phyloP scores from a whole-genome alignment of 2,329 filamentous ascomycete genomes.

The Diaporthe ilicicola region DNA sequence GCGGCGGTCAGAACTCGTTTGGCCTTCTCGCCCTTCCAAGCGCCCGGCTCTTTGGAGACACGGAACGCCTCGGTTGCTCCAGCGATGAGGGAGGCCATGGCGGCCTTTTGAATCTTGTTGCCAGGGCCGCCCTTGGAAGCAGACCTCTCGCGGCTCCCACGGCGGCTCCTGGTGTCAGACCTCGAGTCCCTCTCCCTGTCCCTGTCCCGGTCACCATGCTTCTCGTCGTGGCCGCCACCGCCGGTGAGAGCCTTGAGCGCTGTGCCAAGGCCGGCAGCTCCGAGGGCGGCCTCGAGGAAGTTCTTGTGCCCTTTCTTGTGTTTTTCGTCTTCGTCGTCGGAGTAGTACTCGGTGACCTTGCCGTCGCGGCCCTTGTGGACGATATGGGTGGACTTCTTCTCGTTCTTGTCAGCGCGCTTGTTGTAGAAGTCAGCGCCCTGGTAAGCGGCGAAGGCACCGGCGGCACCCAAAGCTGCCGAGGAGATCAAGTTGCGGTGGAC shows the following conservation, averaged over 20 bases:
- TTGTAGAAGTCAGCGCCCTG: slow-evolving; percentile 70
- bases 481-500: slow-evolving; percentile 67
- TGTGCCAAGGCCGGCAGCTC: slow-evolving; percentile 68
- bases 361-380: slow-evolving; percentile 64
- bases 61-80: slow-evolving; percentile 93
- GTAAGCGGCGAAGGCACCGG: slow-evolving; percentile 70
- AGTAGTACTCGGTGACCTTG: slow-evolving; percentile 62
- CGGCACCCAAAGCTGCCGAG: slow-evolving; percentile 69
- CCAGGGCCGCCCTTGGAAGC: slow-evolving; percentile 54
- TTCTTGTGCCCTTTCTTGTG: slow-evolving; percentile 70
- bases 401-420: slow-evolving; percentile 64
- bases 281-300: slow-evolving; percentile 70
- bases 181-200: slow-evolving; percentile 40
- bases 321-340: slow-evolving; percentile 62
- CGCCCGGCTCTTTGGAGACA: slow-evolving; percentile 85
- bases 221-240: slow-evolving; percentile 51
- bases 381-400: slow-evolving; percentile 62
- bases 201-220: slow-evolving; percentile 35
- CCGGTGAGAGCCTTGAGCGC: slow-evolving; percentile 68
- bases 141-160: slow-evolving; percentile 60
- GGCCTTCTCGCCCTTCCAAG: slow-evolving; percentile 91
- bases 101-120: slow-evolving; percentile 81
- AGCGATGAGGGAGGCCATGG: slow-evolving; percentile 88
- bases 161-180: slow-evolving; percentile 58
- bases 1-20: slow-evolving; percentile 92